These are phyloP conservation scores for Boechera stricta DNA, from an alignment of 345 rosid genomes.

Conservation along the genomic window DNA sequence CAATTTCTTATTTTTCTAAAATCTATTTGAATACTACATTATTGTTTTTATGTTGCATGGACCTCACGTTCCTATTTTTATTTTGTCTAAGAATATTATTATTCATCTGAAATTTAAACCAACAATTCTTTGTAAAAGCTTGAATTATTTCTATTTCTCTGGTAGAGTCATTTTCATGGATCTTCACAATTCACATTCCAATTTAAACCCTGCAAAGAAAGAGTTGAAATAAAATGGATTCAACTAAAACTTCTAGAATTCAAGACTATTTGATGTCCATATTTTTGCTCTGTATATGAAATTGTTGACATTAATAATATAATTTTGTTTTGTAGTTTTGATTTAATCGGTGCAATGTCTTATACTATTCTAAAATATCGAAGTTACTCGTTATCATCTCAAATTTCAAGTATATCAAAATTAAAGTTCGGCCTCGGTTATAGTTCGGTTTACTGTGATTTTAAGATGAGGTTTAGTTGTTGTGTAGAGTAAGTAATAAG, in stretches of 20 bases:
- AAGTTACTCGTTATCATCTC: background rate
- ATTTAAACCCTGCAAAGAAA: background rate
- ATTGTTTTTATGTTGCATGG: constrained; percentile 43
- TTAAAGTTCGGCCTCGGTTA: too few species aligned
- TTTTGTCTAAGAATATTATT: constrained; percentile 12
- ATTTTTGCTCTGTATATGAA: background rate
- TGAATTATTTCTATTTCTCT: background rate
- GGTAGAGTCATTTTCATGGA: constrained; percentile 5
- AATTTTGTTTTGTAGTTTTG: background rate
- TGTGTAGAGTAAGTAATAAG: constrained; percentile 3
- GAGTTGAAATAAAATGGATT: background rate
- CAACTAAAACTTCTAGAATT: background rate
- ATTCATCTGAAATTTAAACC: constrained; percentile 1
- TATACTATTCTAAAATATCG: background rate
- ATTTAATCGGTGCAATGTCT: constrained; percentile 5
- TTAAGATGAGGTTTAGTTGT: background rate
- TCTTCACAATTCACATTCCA: constrained; percentile 4
- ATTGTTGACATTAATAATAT: background rate
- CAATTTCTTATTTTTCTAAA: background rate
- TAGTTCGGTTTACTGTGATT: background rate
- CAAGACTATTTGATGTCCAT: background rate
- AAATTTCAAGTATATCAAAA: background rate
- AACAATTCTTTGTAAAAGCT: background rate
- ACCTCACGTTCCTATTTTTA: constrained; percentile 36
- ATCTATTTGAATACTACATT: background rate